Evolutionary conservation across 257 asterid genomes (phyloP), one percentile per base, ranked within the genome.

Genomic region (Scutellaria minor): DNA sequence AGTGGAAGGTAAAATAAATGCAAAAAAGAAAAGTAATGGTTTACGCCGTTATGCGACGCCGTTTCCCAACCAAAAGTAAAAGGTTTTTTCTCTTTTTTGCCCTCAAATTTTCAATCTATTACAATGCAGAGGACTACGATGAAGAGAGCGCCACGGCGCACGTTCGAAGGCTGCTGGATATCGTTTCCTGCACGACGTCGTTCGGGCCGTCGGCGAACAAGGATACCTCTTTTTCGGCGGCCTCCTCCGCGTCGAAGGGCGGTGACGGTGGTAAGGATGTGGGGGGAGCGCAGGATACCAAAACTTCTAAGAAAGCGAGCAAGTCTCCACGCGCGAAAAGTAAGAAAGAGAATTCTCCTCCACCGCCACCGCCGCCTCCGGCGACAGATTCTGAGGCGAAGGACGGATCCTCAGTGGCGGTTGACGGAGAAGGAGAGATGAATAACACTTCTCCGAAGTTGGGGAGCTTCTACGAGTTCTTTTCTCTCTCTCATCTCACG

Each of bases 391-490:
- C 79, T 9, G 82, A 72, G 51, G 57, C 39, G 70, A 76, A 79
- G 80, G 85, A 80, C 2, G 84, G 75, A 13, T 66, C 80, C 15
- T 59, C 77, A 5, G 79, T 81, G 57, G 75, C 85, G 41, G 70
- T 78, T 50, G 95, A 89, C 35, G 88, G 79, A 39, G 98, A 91
- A 65, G 97, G 92, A 75, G 99, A 89, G 77, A 88, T 92, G 96
- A 88, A 80, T 59, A 84, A 88, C 78, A 80, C 97, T 65, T 87
- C 89, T 42, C 98, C 97, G 53, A 89, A 87, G 83, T 78, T 94
- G 50, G 97, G 96, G 60, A 88, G 89, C 89, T 94, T 94, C 83
- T 94, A 94, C 79, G 97, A 94, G 80, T 94, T 94, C 85, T 94
- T 94, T 61, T 94, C 99, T n/a, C 96, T 94, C 50, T 89, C 97